A percentile compares a stretch with the other conserved stretches of the same genome.
These are phyloP conservation scores for Boletus coccyginus DNA, from an alignment of 768 basidiomycete genomes.

Conservation along the genomic window DNA sequence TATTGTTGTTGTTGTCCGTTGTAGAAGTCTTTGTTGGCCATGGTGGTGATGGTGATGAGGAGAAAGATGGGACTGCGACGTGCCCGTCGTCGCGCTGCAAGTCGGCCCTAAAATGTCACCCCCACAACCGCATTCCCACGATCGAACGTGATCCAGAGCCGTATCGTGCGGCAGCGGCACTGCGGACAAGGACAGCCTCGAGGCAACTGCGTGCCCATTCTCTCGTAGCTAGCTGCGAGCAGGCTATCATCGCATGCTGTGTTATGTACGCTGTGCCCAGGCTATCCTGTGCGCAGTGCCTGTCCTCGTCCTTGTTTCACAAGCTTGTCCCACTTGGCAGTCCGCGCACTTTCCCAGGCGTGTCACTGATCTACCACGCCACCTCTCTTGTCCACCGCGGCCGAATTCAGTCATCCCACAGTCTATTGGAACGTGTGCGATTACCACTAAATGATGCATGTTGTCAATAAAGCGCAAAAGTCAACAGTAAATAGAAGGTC, in stretches of 20 bases:
- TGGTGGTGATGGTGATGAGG: conserved; percentile 28
- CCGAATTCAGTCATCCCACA: conserved; percentile 6
- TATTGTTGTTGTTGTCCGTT: conserved; percentile 45
- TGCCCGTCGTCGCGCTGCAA: conserved; percentile 8
- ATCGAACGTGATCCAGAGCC: neutral
- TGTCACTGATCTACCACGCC: conserved; percentile 5
- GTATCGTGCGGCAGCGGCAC: neutral
- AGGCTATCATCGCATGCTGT: conserved; percentile 1
- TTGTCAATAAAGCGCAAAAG: conserved; percentile 14
- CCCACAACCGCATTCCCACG: conserved; percentile 21
- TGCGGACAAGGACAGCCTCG: conserved; percentile 13
- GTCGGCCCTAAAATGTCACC: conserved; percentile 26
- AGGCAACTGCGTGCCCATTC: conserved; percentile 15
- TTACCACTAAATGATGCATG: conserved; percentile 16
- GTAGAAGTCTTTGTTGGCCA: conserved; percentile 81
- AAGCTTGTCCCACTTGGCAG: neutral
- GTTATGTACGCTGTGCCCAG: conserved; percentile 5
- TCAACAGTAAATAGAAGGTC: conserved; percentile 30
- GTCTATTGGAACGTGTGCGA: conserved; percentile 14
- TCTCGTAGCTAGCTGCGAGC: neutral
- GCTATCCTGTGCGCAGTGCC: neutral
- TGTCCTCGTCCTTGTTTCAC: neutral
- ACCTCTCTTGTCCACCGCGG: neutral
- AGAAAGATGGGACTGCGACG: conserved; percentile 9
- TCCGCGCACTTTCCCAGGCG: conserved; percentile 16